phyloP scores from a whole-genome alignment of 2,329 filamentous ascomycete species.

The Sporothrix curviconia region DNA sequence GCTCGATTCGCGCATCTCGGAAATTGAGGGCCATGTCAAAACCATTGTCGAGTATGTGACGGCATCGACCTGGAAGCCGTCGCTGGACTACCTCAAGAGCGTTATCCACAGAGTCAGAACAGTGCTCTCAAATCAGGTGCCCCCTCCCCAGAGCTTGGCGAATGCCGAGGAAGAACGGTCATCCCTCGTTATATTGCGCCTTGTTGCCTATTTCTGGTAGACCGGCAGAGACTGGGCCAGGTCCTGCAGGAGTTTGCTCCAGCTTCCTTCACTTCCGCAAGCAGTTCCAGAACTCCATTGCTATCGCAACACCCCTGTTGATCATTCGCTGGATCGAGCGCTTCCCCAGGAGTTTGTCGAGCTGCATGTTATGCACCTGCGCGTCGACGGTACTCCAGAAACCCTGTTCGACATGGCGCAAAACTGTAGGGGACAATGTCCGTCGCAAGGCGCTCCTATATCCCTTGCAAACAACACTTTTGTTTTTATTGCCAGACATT shows the following conservation, averaged over 20 bases:
- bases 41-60: conserved; percentile 57
- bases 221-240: conserved; percentile 53
- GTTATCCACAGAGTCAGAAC: conserved; percentile 46
- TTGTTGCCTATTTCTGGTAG: conserved; percentile 59
- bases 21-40: conserved; percentile 50
- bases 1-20: conserved; percentile 32
- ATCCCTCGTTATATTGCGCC: conserved; percentile 49
- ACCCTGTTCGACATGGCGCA: conserved; percentile 64
- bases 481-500: conserved; percentile 60
- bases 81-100: conserved; percentile 52
- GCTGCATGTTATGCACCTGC: conserved; percentile 53
- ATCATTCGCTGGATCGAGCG: conserved; percentile 61
- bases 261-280: conserved; percentile 61
- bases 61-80: conserved; percentile 55
- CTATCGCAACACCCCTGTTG: conserved; percentile 54
- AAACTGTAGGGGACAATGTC: conserved; percentile 51
- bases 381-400: conserved; percentile 59
- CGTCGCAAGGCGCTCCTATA: conserved; percentile 50
- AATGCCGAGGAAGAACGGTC: conserved; percentile 45
- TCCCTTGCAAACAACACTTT: conserved; percentile 55
- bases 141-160: conserved; percentile 31
- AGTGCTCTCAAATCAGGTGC: conserved; percentile 33
- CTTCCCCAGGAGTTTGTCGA: conserved; percentile 59
- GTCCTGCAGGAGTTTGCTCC: conserved; percentile 58
- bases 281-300: conserved; percentile 56